These are phyloP conservation scores for Cardiospermum halicacabum DNA, from an alignment of 345 rosid genomes.

Conservation along the genomic window DNA sequence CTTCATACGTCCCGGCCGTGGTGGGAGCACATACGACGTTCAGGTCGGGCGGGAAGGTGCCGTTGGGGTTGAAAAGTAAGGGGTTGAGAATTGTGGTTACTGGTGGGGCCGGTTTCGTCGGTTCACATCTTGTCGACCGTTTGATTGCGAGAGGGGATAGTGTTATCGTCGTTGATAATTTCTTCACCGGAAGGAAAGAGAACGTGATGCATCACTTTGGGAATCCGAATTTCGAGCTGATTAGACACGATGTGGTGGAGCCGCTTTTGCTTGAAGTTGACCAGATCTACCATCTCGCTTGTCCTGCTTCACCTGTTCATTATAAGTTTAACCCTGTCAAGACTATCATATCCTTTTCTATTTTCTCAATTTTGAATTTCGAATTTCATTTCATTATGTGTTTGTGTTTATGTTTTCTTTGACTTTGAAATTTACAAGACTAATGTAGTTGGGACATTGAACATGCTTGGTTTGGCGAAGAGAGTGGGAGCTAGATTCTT, in stretches of 20 bases:
- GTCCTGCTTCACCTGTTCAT: constrained; percentile 98
- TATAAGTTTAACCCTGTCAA: constrained; percentile 97
- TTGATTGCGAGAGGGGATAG: constrained; percentile 85
- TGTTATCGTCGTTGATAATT: constrained; percentile 96
- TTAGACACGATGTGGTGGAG: constrained; percentile 95
- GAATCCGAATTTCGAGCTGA: constrained; percentile 88
- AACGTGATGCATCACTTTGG: constrained; percentile 97
- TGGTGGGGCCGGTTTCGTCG: constrained; percentile 99
- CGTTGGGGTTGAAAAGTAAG: constrained; percentile 77
- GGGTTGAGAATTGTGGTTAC: constrained; percentile 84
- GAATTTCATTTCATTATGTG: background rate
- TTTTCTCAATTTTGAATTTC: background rate
- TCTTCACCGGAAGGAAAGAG: constrained; percentile 95
- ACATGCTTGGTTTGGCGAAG: constrained; percentile 95
- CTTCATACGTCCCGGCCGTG: constrained; percentile 22
- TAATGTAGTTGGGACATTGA: constrained; percentile 91
- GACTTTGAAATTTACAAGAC: constrained; percentile 52
- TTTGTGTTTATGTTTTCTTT: constrained; percentile 16
- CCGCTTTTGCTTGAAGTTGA: constrained; percentile 89
- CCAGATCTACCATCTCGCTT: constrained; percentile 98
- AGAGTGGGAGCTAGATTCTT: constrained; percentile 88
- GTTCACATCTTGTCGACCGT: constrained; percentile 95
- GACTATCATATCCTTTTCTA: constrained; percentile 67
- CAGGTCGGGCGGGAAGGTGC: constrained; percentile 68
- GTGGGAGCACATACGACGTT: constrained; percentile 30